Base-by-base conservation (phyloP, 2,329 filamentous ascomycete species). In the Lecanicillium sp. region DNA sequence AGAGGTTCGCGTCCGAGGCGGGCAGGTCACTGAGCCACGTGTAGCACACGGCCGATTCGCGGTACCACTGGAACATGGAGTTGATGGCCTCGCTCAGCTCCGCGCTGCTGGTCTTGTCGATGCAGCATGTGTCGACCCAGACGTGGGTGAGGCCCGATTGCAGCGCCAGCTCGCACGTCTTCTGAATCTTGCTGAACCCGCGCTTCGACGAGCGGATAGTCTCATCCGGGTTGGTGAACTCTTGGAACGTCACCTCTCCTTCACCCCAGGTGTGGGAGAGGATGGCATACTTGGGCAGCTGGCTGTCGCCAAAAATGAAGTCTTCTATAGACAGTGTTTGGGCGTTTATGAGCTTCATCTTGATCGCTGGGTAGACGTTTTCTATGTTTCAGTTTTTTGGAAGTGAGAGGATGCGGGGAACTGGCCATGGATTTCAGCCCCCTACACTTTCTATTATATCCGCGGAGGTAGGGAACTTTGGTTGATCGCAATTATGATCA, bases 91-190 rank as follows among this genome's bases (percentile, higher is more conserved):
- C 51, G n/a, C 50, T 48, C 18, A 56, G 29, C 34, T 56, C 54
- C 11, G 49, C 39, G 11, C 44, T 44, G 17, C 42, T 51, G 10
- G 44, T 50, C 36, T 53, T 52, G 43, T 57, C 54, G 39, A 58
- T 52, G 33, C 54, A 57, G 30, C 53, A 54, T 1, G 51, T 55
- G 14, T 57, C 52, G 14, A 49, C 44, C 54, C 55, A 58, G 2
- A 50, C 44, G 44, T 50, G 56, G 3, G 41, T 27, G 33, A 51
- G 49, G 3, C 48, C 22, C 7, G 29, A n/a, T n/a, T 22, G 13
- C 11, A 18, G 17, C 2, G 38, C 38, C 3, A 35, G 31, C 32
- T 40, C 17, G 5, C 29, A 29, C 10, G 29, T 32, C 3, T 22
- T 17, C 6, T 33, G 29, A 5, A 38, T 38, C 7, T 38, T 38